phyloP scores from a whole-genome alignment of 176 grass and related monocot species.

The Oryza longistaminata region DNA sequence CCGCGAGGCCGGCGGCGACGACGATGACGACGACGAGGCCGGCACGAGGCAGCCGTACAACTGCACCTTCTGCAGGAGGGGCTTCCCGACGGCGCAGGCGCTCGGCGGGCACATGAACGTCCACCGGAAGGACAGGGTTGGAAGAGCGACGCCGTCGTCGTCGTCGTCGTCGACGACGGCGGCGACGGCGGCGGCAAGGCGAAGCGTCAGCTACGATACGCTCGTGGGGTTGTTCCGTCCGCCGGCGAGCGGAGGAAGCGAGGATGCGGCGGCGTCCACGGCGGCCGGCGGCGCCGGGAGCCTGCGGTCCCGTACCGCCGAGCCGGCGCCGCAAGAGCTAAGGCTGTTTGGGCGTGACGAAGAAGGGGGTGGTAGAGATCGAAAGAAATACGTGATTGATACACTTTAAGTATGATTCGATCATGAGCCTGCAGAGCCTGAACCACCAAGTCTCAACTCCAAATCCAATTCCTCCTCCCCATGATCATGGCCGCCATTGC shows the following conservation, averaged over 20 bases:
- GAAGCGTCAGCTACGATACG: neutral
- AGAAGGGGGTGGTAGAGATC: too few relatives aligned
- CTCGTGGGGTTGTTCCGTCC: neutral
- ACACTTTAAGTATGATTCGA: too few relatives aligned
- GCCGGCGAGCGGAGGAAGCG: neutral
- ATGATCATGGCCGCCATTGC: too few relatives aligned
- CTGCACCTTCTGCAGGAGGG: constrained; percentile 81
- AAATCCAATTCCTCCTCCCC: too few relatives aligned
- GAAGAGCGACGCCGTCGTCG: neutral
- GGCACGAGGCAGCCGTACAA: constrained; percentile 64
- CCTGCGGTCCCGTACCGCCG: neutral
- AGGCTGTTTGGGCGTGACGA: too few relatives aligned
- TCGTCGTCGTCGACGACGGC: too few relatives aligned
- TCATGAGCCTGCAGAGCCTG: too few relatives aligned
- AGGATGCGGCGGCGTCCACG: neutral
- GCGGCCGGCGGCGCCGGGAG: neutral
- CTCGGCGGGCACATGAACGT: constrained; percentile 94
- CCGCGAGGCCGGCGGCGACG: neutral
- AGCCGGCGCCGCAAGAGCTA: constrained; percentile 19
- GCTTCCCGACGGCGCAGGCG: constrained; percentile 87
- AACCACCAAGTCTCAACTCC: too few relatives aligned
- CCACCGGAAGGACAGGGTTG: constrained; percentile 57
- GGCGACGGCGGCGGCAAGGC: neutral
- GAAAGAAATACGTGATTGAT: too few relatives aligned
- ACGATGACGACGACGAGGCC: neutral